phyloP scores from a whole-genome alignment of 768 basidiomycete genomes.

The Suillus sp. region DNA sequence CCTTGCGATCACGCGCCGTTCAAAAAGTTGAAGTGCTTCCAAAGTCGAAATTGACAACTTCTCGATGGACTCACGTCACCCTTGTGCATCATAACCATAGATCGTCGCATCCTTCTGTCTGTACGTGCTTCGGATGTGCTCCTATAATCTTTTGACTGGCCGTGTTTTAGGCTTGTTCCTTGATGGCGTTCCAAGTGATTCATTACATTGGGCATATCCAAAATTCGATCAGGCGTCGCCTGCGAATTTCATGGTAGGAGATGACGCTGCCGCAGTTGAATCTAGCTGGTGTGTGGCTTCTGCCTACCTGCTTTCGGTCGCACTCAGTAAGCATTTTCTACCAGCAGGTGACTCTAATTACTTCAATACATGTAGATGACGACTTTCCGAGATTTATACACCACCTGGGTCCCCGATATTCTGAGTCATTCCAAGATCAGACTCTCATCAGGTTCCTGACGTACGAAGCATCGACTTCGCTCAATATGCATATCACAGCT shows the following conservation, averaged over 20 bases:
- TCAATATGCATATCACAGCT: slow-evolving; percentile 75
- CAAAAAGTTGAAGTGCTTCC: slow-evolving; percentile 45
- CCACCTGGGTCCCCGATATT: slow-evolving; percentile 80
- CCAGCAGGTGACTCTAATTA: background rate
- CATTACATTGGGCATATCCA: slow-evolving; percentile 66
- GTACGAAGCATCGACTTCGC: slow-evolving; percentile 81
- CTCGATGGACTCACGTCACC: slow-evolving; percentile 72
- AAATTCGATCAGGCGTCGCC: slow-evolving; percentile 41
- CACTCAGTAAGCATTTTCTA: slow-evolving; percentile 48
- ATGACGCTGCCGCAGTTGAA: slow-evolving; percentile 41
- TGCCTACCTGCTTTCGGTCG: slow-evolving; percentile 58
- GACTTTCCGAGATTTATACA: slow-evolving; percentile 76
- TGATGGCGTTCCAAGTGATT: slow-evolving; percentile 69
- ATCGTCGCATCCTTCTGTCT: slow-evolving; percentile 56
- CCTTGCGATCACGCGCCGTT: slow-evolving; percentile 44
- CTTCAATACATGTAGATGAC: slow-evolving; percentile 48
- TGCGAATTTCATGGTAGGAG: slow-evolving; percentile 58
- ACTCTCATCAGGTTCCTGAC: slow-evolving; percentile 74
- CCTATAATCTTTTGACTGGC: slow-evolving; percentile 12
- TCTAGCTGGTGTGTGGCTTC: slow-evolving; percentile 68
- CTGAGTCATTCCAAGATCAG: slow-evolving; percentile 73
- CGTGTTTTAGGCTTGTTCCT: slow-evolving; percentile 61
- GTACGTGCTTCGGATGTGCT: slow-evolving; percentile 41
- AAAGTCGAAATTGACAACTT: slow-evolving; percentile 48
- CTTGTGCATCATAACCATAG: slow-evolving; percentile 67